Evolutionary conservation across 1,284 basidiomycete genomes (phyloP), one percentile per base, ranked within the genome.

Genomic region (Ceraceosorus bombacis): DNA sequence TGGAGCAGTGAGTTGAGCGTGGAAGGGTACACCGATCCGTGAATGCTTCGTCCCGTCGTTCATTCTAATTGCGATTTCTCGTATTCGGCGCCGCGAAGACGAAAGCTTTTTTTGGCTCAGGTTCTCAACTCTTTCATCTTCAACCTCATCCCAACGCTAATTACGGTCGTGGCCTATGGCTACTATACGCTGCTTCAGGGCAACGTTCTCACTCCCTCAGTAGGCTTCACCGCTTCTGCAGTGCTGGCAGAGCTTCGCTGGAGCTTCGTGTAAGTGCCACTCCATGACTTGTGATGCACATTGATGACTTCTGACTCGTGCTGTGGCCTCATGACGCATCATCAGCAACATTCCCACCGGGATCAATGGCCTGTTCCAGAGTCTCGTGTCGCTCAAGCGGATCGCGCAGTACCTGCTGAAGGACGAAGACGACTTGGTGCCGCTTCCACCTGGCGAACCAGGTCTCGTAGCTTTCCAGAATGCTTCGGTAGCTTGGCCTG

Each of bases 321-420:
- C 1, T 3, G 27, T 27, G 27, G 27, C 27, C 27, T 27, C 27
- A 27, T 27, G 27, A 27, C 27, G 27, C 27, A 27, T 27, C 3
- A 2, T 27, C 27, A 27, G 27, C 43, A 46, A 55, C 39, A 55
- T 64, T 36, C 52, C 70, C n/a, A 69, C 70, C 6, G 50, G 64
- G 27, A 51, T 72, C 57, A 70, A 63, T 48, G 52, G 53, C 53
- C 59, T 75, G 7, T 62, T 80, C 7, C 77, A 90, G 83, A 83
- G 87, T 0, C 81, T 84, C 36, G 88, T 94, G 2, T 85, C 88
- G 0, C 76, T 93, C 38, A 83, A 88, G 55, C 87, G 91, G 55
- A 89, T 94, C 60, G 82, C 87, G 37, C 84, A 83, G 0, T 94
- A 87, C 78, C 82, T 94, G 6, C 82, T 82, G 4, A 89, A 92